phyloP scores from a whole-genome alignment of 2,329 filamentous ascomycete species.

The Alternaria sp. region DNA sequence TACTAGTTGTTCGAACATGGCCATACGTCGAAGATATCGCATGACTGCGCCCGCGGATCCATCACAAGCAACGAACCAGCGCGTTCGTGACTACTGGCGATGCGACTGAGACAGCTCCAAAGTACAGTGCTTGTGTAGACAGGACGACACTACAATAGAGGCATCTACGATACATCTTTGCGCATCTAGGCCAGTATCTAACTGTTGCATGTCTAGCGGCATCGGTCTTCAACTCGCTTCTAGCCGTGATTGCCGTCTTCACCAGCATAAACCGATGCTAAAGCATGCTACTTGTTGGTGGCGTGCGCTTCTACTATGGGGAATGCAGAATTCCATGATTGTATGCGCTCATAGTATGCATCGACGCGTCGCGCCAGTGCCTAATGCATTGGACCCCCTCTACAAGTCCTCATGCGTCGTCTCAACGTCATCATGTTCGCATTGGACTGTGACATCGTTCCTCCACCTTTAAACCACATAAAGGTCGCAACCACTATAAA shows the following conservation, averaged over 20 bases:
- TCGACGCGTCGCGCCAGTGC: background rate
- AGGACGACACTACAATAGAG: rapidly evolving
- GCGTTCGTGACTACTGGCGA: background rate
- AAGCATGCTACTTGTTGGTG: background rate
- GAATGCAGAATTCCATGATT: background rate
- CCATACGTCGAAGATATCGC: background rate
- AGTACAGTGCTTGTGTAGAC: background rate
- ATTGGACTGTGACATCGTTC: conserved; percentile 19
- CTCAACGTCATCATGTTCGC: conserved; percentile 41
- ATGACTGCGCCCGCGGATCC: background rate
- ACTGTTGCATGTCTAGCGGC: background rate
- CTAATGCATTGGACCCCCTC: conserved; percentile 8
- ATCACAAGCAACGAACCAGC: background rate
- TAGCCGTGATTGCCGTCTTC: background rate
- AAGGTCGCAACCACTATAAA: conserved; percentile 8
- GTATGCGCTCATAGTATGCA: conserved; percentile 1
- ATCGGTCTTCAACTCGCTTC: background rate
- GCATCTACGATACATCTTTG: background rate
- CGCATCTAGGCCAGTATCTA: background rate
- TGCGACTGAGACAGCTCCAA: background rate
- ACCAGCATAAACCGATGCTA: background rate
- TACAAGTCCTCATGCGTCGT: conserved; percentile 21
- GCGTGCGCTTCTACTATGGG: background rate
- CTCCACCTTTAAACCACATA: conserved; percentile 14
- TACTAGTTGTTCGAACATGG: background rate